Evolutionary conservation across 306 rosid species (phyloP).

Genomic region (Dalbergia cochinchinensis): DNA sequence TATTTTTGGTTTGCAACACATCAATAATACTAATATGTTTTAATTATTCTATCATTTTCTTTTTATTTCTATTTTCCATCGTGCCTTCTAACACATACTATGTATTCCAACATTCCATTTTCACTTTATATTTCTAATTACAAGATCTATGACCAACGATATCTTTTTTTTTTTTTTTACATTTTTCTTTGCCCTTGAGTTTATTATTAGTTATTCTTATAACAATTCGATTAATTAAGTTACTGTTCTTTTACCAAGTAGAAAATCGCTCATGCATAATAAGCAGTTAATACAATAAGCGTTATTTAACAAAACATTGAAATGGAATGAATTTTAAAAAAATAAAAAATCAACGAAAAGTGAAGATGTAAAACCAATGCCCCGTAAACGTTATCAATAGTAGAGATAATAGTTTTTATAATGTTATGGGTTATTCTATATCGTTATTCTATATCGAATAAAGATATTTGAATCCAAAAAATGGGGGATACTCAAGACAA

Average conservation of each 20-base stretch:
- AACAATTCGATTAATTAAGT: too few relatives aligned
- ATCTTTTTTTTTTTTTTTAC: neutral
- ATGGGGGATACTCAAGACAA: too few relatives aligned
- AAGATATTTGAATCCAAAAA: too few relatives aligned
- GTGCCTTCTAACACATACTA: too few relatives aligned
- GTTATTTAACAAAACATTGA: too few relatives aligned
- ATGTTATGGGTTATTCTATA: neutral
- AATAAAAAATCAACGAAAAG: neutral
- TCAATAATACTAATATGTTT: too few relatives aligned
- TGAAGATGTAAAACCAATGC: neutral
- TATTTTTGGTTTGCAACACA: too few relatives aligned
- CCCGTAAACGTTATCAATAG: neutral
- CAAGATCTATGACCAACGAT: neutral
- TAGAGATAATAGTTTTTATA: neutral
- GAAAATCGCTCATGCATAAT: neutral
- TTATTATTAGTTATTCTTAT: neutral
- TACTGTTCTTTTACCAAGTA: neutral
- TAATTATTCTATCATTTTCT: too few relatives aligned
- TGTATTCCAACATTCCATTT: neutral
- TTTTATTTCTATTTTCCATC: too few relatives aligned
- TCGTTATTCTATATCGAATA: neutral
- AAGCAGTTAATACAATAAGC: too few relatives aligned
- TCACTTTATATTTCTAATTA: neutral
- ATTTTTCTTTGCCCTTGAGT: neutral
- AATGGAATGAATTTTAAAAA: neutral